A percentile compares a stretch with the other conserved stretches of the same genome.
Evolutionary conservation across 768 basidiomycete genomes (phyloP).

Genomic region (Tricholoma flavovirens): DNA sequence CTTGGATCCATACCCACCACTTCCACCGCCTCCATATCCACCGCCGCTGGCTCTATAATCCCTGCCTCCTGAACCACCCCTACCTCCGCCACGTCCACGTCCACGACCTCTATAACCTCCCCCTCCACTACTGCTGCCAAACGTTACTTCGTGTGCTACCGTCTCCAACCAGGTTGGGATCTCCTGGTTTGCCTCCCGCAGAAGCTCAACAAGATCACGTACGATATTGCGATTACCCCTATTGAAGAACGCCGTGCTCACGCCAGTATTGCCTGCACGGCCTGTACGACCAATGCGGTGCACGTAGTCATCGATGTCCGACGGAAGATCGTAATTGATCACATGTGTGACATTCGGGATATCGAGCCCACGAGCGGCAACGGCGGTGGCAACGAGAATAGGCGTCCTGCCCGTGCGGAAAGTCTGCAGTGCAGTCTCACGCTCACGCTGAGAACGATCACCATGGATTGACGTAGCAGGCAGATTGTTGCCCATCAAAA

Average conservation of each 20-base stretch:
- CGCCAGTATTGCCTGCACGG: slow-evolving; percentile 97
- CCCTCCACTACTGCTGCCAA: slow-evolving; percentile 40
- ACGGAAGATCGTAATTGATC: slow-evolving; percentile 95
- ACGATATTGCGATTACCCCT: slow-evolving; percentile 90
- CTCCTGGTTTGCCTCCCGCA: slow-evolving; percentile 95
- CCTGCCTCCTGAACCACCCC: slow-evolving; percentile 42
- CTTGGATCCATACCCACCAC: slow-evolving; percentile 17
- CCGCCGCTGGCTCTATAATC: slow-evolving; percentile 40
- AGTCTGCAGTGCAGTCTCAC: slow-evolving; percentile 90
- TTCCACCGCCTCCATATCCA: slow-evolving; percentile 19
- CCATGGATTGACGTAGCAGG: slow-evolving; percentile 97
- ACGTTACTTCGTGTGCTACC: slow-evolving; percentile 75
- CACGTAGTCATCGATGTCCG: slow-evolving; percentile 98
- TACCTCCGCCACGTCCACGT: slow-evolving; percentile 48
- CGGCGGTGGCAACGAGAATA: slow-evolving; percentile 95
- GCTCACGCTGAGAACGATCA: slow-evolving; percentile 95
- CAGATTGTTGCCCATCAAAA: slow-evolving; percentile 76
- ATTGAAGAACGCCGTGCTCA: slow-evolving; percentile 94
- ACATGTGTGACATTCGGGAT: slow-evolving; percentile 99
- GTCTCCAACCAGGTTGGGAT: slow-evolving; percentile 89
- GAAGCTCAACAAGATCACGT: slow-evolving; percentile 85
- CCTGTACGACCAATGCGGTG: slow-evolving; percentile 98
- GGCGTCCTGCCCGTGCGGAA: slow-evolving; percentile 96
- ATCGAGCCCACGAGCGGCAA: slow-evolving; percentile 97
- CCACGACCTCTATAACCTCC: slow-evolving; percentile 53